Evolutionary conservation across 805 yeast genomes (phyloP).

Genomic region (Saccharomycopsis babjevae): DNA sequence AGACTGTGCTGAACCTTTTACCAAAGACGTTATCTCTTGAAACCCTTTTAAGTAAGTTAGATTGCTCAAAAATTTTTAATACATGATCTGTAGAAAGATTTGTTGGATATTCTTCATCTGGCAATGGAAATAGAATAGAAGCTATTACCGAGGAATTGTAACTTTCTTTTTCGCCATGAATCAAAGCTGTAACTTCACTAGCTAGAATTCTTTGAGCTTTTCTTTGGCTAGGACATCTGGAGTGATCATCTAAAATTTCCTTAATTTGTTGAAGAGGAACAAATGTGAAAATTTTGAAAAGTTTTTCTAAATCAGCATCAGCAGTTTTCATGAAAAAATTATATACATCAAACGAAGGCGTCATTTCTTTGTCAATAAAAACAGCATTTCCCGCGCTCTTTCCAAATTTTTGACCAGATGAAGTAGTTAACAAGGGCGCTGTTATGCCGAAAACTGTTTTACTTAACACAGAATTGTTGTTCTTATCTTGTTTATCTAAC

Average conservation of each 20-base stretch:
- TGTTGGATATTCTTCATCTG: slow-evolving; percentile 36
- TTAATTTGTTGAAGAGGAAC: slow-evolving; percentile 56
- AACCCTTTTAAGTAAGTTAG: slow-evolving; percentile 40
- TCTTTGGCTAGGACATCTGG: slow-evolving; percentile 48
- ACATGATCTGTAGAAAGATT: slow-evolving; percentile 42
- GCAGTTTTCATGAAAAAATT: slow-evolving; percentile 76
- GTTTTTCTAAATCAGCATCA: slow-evolving; percentile 62
- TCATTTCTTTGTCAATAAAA: slow-evolving; percentile 65
- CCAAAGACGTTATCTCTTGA: slow-evolving; percentile 28
- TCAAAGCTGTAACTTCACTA: slow-evolving; percentile 58
- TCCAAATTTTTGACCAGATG: slow-evolving; percentile 89
- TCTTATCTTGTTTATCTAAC: slow-evolving; percentile 2
- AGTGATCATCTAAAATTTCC: slow-evolving; percentile 42
- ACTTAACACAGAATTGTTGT: slow-evolving; percentile 19
- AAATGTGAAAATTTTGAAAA: slow-evolving; percentile 70
- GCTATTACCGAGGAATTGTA: slow-evolving; percentile 57
- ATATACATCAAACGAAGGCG: slow-evolving; percentile 72
- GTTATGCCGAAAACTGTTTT: slow-evolving; percentile 62
- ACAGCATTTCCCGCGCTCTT: slow-evolving; percentile 96
- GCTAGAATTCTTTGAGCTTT: slow-evolving; percentile 74
- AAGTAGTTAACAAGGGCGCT: slow-evolving; percentile 79
- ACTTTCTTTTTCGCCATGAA: slow-evolving; percentile 78
- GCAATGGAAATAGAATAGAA: slow-evolving; percentile 52
- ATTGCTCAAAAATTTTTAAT: slow-evolving; percentile 44
- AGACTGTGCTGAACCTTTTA: slow-evolving; percentile 39